These are phyloP conservation scores for Penicillium sp. DNA, from an alignment of 2,329 filamentous ascomycete species.

Conservation along the genomic window DNA sequence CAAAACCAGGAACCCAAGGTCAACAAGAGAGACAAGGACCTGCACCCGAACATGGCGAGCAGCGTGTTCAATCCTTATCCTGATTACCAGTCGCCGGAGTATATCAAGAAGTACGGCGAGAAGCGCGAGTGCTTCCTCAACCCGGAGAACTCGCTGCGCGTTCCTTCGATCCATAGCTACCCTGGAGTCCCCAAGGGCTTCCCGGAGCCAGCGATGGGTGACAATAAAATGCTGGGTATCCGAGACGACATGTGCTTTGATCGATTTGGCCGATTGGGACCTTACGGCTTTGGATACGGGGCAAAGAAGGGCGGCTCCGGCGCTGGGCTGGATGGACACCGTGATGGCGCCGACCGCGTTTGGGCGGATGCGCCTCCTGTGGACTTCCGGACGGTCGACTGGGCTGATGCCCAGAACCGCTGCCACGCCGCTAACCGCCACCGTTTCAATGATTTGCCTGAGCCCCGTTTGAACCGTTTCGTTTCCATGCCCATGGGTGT, in stretches of 20 bases:
- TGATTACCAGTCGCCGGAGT: conserved; percentile 60
- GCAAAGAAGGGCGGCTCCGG: conserved; percentile 76
- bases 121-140: conserved; percentile 81
- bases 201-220: conserved; percentile 82
- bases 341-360: conserved; percentile 75
- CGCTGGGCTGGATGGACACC: conserved; percentile 81
- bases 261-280: conserved; percentile 80
- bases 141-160: conserved; percentile 58
- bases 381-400: conserved; percentile 75
- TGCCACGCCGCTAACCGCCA: conserved; percentile 72
- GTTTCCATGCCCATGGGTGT: conserved; percentile 36
- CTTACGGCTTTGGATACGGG: conserved; percentile 89
- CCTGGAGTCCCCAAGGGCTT: conserved; percentile 80
- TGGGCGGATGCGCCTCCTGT: conserved; percentile 73
- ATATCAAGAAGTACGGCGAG: conserved; percentile 58
- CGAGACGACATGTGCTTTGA: conserved; percentile 91
- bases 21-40: conserved; percentile 21
- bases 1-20: conserved; percentile 26
- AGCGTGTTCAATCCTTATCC: conserved; percentile 70
- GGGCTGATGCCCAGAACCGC: conserved; percentile 74
- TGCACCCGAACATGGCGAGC: conserved; percentile 46
- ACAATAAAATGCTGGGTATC: conserved; percentile 76
- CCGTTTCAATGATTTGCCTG: conserved; percentile 60
- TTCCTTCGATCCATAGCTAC: conserved; percentile 73
- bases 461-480: conserved; percentile 38